Evolutionary conservation across 257 asterid genomes (phyloP).

Genomic region (Petunia secreta): DNA sequence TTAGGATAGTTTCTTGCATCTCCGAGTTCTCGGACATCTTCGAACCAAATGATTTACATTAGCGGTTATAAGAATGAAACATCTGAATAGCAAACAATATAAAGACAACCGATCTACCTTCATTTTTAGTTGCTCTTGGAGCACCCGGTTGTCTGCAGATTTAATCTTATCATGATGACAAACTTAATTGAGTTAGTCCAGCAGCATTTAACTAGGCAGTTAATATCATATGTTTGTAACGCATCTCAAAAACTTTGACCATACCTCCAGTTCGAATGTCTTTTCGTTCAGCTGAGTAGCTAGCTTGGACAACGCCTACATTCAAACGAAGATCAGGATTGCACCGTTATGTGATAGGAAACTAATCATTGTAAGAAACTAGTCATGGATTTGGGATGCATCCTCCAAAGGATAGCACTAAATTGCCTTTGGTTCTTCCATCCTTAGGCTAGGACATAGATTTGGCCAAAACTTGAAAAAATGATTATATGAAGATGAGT

Average conservation of each 20-base stretch:
- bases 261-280: conserved; percentile 86
- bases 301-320: conserved; percentile 69
- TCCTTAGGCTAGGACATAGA: neutral
- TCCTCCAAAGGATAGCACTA: neutral
- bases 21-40: conserved; percentile 61
- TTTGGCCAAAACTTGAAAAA: too few species aligned
- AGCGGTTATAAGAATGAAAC: conserved; percentile 25
- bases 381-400: conserved; percentile 11
- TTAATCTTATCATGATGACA: conserved; percentile 51
- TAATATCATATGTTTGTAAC: conserved; percentile 20
- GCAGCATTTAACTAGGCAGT: conserved; percentile 18
- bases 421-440: neutral
- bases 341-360: conserved; percentile 2
- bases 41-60: conserved; percentile 28
- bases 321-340: conserved; percentile 1
- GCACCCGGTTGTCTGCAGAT: conserved; percentile 89
- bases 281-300: conserved; percentile 77
- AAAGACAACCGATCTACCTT: conserved; percentile 52
- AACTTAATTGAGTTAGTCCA: conserved; percentile 40
- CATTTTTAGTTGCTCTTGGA: conserved; percentile 75
- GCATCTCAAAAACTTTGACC: conserved; percentile 24
- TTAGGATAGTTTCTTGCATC: conserved; percentile 64
- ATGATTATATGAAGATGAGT: too few species aligned
- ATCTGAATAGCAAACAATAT: conserved; percentile 16
- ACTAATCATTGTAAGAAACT: neutral